A percentile compares a stretch with the other conserved stretches of the same genome.
These are phyloP conservation scores for Hypomyces perniciosus DNA, from an alignment of 2,329 filamentous ascomycete genomes.

Conservation along the genomic window DNA sequence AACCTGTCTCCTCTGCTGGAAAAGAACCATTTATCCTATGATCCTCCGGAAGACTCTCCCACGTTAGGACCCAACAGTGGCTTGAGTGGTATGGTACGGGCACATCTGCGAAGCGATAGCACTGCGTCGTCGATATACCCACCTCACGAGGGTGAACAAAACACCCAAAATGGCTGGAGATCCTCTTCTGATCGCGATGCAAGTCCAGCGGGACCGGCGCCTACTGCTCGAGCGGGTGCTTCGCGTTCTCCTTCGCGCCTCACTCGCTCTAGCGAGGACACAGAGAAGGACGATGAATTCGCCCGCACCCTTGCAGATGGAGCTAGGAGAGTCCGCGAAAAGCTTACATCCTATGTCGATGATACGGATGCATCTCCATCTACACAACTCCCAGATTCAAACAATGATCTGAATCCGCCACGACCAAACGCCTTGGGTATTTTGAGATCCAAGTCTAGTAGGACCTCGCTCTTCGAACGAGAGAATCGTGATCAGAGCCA, in stretches of 20 bases:
- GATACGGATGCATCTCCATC: conserved; percentile 40
- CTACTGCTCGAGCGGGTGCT: background rate
- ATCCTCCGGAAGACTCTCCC: conserved; percentile 59
- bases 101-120: conserved; percentile 78
- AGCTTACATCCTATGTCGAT: conserved; percentile 63
- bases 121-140: conserved; percentile 71
- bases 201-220: background rate
- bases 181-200: background rate
- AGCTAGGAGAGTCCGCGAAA: conserved; percentile 65
- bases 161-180: conserved; percentile 11
- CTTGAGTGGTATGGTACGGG: conserved; percentile 73
- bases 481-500: conserved; percentile 34
- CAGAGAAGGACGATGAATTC: conserved; percentile 57
- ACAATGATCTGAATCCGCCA: conserved; percentile 26
- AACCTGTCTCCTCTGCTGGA: conserved; percentile 1
- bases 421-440: conserved; percentile 56
- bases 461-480: conserved; percentile 54
- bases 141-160: conserved; percentile 29
- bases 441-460: conserved; percentile 60
- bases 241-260: conserved; percentile 10
- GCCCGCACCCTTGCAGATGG: conserved; percentile 66
- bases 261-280: conserved; percentile 1
- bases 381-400: conserved; percentile 30
- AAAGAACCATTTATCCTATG: background rate
- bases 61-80: conserved; percentile 66